Base-by-base conservation (phyloP, 768 basidiomycete species). In the Collybia sordida region DNA sequence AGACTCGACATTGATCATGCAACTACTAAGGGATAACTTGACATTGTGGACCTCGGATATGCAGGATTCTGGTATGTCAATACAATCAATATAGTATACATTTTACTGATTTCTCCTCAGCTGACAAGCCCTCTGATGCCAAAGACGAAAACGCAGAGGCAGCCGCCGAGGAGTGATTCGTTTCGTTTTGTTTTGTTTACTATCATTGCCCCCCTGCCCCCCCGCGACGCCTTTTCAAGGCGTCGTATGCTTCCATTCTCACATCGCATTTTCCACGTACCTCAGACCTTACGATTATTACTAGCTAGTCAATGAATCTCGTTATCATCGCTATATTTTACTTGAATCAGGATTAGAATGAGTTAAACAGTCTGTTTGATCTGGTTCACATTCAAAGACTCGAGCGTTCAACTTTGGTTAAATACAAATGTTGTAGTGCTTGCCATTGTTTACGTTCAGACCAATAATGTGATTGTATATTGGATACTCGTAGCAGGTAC, bases 21-120 rank as follows among this genome's bases (percentile, higher is more conserved):
- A 98, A 73, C 77, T 98, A 55, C 84, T 98, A 67, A 86, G 94
- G 65, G 95, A 98, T 72, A 98, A 98, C 83, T 76, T 98, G 38
- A 97, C 94, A 42, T 83, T 98, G 63, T 98, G 95, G 95, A 97
- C 95, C 52, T 94, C 92, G 40, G 95, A 97, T 70, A 94, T 97
- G 90, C 91, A 94, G 71, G 93, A 95, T 53, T 80, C 86, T 67
- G 89, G 88, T 89, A 51, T 48, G 86, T 81, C 14, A 4, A 14
- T 34, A 17, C 3, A 28, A 6, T 12, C n/a, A n/a, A 15, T 41
- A 2, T 23, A 45, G 12, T 42, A 23, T 23, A 17, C 9, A 11
- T 35, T 43, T 45, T n/a, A n/a, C 35, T 59, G 42, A 49, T 52
- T 50, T 56, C 53, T 40, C 36, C 42, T 42, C 53, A 78, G 73